Evolutionary conservation across 306 rosid genomes (phyloP), one percentile per base, ranked within the genome.

Genomic region (Fagus sylvatica): DNA sequence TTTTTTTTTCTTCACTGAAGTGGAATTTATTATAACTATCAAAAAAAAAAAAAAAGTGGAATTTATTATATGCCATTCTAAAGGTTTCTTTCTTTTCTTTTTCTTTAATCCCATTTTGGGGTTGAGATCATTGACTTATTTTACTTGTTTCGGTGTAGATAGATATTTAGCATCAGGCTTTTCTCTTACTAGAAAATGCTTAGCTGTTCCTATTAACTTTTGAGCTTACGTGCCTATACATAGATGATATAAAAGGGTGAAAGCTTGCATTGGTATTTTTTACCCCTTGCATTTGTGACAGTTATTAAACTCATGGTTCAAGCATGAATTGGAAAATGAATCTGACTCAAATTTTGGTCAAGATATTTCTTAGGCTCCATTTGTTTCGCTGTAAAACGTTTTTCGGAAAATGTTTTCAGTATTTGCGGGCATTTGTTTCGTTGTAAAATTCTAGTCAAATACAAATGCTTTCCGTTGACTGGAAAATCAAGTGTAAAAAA

Each of bases 91-190:
- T 22, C 28, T 22, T 22, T 22, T 22, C 28, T 22, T 22, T 0
- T 22, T 22, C 28, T 22, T 22, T 22, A 22, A 22, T 36, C 43
- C 7, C 49, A 7, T 67, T n/a, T 32, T 60, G 61, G 34, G 59
- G 70, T 37, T 77, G 16, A 30, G 55, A 37, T 66, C 62, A 55
- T 56, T 15, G 57, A 65, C 55, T 61, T n/a, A 28, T 51, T 66
- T 68, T 54, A 73, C 77, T 60, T 53, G 65, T 40, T 41, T 79
- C 72, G 68, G 34, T 82, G 86, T 79, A 79, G 84, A 73, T 82
- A 79, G 80, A 79, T 76, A 61, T 76, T 75, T 69, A 77, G 86
- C 79, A 51, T 57, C 72, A 53, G 74, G 75, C 69, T 22, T 73
- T 51, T 78, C 3, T 71, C 66, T 60, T 60, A 4, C 41, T 60